Conservation (phyloP, 2,329 filamentous ascomycete species). For the Fusarium chaquense region DNA sequence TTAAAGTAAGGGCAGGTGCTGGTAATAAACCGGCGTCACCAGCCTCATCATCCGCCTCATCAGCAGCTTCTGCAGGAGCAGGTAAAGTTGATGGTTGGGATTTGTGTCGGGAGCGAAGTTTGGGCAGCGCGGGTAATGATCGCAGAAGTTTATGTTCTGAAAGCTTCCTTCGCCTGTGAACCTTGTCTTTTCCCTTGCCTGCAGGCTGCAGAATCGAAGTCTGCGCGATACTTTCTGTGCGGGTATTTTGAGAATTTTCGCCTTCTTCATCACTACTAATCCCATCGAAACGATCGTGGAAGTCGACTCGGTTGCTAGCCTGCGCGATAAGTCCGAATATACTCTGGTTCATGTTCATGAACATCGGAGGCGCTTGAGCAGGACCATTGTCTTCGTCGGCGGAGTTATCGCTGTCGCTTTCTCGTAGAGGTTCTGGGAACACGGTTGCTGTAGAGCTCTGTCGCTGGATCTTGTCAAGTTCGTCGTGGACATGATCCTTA, state of each 20-base stretch:
- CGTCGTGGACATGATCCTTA: constrained; percentile 57
- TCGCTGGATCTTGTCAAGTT: constrained; percentile 60
- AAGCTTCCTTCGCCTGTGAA: constrained; percentile 67
- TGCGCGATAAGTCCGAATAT: constrained; percentile 94
- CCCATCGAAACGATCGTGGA: constrained; percentile 82
- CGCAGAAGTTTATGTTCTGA: constrained; percentile 75
- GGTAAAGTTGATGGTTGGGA: constrained; percentile 57
- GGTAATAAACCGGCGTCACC: constrained; percentile 43
- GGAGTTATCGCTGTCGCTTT: constrained; percentile 63
- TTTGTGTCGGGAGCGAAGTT: constrained; percentile 58
- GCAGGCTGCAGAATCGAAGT: constrained; percentile 56
- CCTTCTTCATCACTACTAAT: constrained; percentile 87
- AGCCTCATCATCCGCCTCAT: constrained; percentile 47
- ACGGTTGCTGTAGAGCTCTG: constrained; percentile 54
- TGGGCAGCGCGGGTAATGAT: constrained; percentile 72
- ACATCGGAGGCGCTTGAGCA: constrained; percentile 61
- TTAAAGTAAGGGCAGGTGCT: constrained; percentile 40
- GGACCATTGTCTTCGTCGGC: constrained; percentile 62
- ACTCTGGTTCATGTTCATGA: constrained; percentile 89
- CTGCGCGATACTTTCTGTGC: constrained; percentile 55
- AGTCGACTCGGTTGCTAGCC: constrained; percentile 84
- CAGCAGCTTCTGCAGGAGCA: constrained; percentile 53
- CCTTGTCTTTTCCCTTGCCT: constrained; percentile 50
- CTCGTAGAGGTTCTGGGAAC: constrained; percentile 66
- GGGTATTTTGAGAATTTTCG: constrained; percentile 63